phyloP scores from a whole-genome alignment of 2,329 filamentous ascomycete species.

The Pestalotiopsis sp. region DNA sequence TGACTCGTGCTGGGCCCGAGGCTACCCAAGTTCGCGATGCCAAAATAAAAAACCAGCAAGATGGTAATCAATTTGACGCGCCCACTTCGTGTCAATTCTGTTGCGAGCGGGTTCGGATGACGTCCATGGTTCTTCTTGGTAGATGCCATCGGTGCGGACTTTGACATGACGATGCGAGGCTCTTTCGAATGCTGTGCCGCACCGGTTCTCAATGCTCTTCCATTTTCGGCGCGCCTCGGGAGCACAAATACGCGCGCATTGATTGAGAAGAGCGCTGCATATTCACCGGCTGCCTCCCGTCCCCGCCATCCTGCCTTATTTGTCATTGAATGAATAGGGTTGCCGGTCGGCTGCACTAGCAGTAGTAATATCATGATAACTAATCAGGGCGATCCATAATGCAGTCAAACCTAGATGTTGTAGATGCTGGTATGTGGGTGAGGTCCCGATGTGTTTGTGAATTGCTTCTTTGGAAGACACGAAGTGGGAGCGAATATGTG shows the following conservation, averaged over 20 bases:
- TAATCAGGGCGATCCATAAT: not conserved
- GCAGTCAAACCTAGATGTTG: no score
- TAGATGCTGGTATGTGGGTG: no score
- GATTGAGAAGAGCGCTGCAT: not conserved
- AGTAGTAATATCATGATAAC: not conserved
- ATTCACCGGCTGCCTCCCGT: not conserved
- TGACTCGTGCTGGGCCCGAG: not conserved
- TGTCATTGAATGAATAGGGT: not conserved
- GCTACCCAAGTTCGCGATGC: no score
- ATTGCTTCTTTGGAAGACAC: not conserved
- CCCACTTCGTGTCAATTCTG: not conserved
- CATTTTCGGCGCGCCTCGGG: not conserved
- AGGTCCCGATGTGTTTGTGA: not conserved
- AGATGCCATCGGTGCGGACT: not conserved
- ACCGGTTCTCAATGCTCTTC: not conserved
- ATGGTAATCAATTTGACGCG: conserved; percentile 9
- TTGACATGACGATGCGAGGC: not conserved
- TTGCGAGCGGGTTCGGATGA: not conserved
- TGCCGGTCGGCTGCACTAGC: not conserved
- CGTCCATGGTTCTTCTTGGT: not conserved
- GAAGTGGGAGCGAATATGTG: no score
- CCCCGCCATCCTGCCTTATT: not conserved
- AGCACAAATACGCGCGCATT: not conserved
- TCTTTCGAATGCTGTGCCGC: not conserved
- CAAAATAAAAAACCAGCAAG: no score